Percentiles rank a stretch among this genome's conserved stretches.
These are phyloP conservation scores for Psilocybe azurescens DNA, from an alignment of 768 basidiomycete genomes.

Conservation along the genomic window DNA sequence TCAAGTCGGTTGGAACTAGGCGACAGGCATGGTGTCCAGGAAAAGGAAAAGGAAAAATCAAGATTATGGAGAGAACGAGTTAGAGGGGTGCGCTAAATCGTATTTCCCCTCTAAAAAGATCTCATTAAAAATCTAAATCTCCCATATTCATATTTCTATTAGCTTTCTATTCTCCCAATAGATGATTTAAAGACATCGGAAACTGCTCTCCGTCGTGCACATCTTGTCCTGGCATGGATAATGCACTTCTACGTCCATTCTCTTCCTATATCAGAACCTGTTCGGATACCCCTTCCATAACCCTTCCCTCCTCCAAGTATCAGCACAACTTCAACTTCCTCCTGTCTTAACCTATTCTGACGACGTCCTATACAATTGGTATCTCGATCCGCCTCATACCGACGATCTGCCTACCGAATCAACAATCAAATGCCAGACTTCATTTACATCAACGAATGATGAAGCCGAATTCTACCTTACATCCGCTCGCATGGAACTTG, in stretches of 20 bases:
- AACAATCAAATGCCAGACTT: constrained; percentile 67
- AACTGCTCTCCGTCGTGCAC: constrained; percentile 68
- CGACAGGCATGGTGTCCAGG: constrained; percentile 46
- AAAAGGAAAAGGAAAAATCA: constrained; percentile 40
- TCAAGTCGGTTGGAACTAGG: constrained; percentile 52
- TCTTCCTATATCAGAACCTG: constrained; percentile 49
- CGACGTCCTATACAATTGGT: constrained; percentile 90
- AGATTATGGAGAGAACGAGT: constrained; percentile 54
- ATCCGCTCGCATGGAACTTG: constrained; percentile 86
- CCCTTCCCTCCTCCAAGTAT: constrained; percentile 76
- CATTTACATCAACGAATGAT: constrained; percentile 80
- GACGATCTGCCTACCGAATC: constrained; percentile 52
- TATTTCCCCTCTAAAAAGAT: neutral
- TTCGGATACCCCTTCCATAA: constrained; percentile 74
- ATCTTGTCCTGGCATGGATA: constrained; percentile 74
- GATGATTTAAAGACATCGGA: constrained; percentile 53
- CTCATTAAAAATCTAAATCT: no score
- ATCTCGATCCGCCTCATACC: constrained; percentile 37
- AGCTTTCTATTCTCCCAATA: constrained; percentile 62
- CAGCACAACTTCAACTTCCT: constrained; percentile 74
- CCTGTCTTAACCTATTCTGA: constrained; percentile 92
- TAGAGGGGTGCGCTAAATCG: constrained; percentile 39
- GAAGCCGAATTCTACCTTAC: constrained; percentile 90
- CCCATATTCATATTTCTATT: neutral
- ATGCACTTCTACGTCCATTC: constrained; percentile 83